phyloP scores from a whole-genome alignment of 495 filamentous ascomycete genomes.

The Hypoxylon trugodes region DNA sequence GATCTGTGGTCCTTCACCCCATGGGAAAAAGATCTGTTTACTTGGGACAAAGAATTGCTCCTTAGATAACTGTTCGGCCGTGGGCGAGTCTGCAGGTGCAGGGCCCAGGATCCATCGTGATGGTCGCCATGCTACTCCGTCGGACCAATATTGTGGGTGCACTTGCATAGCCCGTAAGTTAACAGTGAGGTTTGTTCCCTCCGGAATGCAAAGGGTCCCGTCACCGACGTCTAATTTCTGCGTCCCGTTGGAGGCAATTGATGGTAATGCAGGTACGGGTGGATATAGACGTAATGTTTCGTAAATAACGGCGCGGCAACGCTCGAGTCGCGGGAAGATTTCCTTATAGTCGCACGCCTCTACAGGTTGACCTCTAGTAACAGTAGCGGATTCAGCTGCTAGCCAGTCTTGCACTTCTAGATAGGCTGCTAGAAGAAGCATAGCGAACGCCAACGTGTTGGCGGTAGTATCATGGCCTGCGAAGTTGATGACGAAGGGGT shows the following conservation, averaged over 20 bases:
- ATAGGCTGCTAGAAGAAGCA: constrained; percentile 56
- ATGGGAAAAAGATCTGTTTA: not conserved
- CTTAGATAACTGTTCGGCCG: not conserved
- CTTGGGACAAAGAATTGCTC: not conserved
- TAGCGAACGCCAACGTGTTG: constrained; percentile 57
- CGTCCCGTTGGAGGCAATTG: not conserved
- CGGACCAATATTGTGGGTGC: not conserved
- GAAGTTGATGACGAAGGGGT: constrained; percentile 62
- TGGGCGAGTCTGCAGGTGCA: not conserved
- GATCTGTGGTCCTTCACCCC: not conserved
- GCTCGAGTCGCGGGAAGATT: constrained; percentile 52
- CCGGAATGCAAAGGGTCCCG: not conserved
- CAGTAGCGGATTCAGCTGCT: constrained; percentile 25
- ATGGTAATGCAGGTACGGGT: constrained; percentile 44
- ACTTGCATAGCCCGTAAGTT: not conserved
- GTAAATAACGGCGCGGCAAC: constrained; percentile 57
- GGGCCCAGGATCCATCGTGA: not conserved
- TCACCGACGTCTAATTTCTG: not conserved
- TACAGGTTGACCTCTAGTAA: constrained; percentile 24
- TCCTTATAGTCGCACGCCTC: constrained; percentile 50
- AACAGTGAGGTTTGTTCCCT: too few species aligned
- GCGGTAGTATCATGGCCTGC: constrained; percentile 66
- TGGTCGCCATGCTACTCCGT: not conserved
- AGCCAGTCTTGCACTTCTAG: constrained; percentile 56
- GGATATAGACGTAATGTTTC: constrained; percentile 62